Conservation (phyloP, 352 stramenopile species). For the Phytophthora agathidicida region DNA sequence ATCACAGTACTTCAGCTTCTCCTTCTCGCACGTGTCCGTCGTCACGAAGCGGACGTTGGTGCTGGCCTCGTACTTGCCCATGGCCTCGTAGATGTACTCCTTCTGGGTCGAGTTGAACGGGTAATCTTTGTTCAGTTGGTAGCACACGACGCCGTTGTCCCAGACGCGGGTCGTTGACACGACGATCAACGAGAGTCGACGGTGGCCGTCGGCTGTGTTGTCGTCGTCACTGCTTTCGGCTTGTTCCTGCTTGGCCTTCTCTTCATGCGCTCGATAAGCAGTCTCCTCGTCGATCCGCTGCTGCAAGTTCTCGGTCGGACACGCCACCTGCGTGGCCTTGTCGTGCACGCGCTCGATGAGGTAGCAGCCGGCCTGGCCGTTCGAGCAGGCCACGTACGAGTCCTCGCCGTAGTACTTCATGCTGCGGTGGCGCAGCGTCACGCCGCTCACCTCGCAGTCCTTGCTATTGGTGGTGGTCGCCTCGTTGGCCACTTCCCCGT, state of each 20-base stretch:
- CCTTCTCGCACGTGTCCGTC: slow-evolving; percentile 50
- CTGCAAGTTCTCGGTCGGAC: slow-evolving; percentile 47
- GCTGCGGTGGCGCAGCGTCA: slow-evolving; percentile 60
- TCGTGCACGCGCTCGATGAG: slow-evolving; percentile 65
- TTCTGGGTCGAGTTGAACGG: slow-evolving; percentile 63
- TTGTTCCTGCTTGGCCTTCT: slow-evolving; percentile 15
- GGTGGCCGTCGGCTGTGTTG: slow-evolving; percentile 33
- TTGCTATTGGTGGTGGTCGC: slow-evolving; percentile 21
- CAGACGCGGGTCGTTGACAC: slow-evolving; percentile 68
- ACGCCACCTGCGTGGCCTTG: slow-evolving; percentile 66
- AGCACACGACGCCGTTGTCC: slow-evolving; percentile 77
- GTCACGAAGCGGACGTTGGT: slow-evolving; percentile 83
- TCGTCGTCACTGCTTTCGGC: slow-evolving; percentile 10
- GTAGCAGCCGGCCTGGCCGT: slow-evolving; percentile 66
- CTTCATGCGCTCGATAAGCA: slow-evolving; percentile 25
- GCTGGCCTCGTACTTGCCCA: slow-evolving; percentile 64
- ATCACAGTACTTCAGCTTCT: slow-evolving; percentile 60
- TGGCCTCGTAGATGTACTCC: slow-evolving; percentile 68
- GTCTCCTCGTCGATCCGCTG: slow-evolving; percentile 45
- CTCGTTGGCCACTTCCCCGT: slow-evolving; percentile 4
- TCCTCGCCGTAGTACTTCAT: slow-evolving; percentile 79
- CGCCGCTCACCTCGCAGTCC: slow-evolving; percentile 62
- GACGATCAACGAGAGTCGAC: slow-evolving; percentile 68
- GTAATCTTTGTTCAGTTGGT: slow-evolving; percentile 68
- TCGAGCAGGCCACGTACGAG: slow-evolving; percentile 75